Evolutionary conservation across 2,329 filamentous ascomycete genomes (phyloP), one percentile per base, ranked within the genome.

Genomic region (Monilinia fructicola): DNA sequence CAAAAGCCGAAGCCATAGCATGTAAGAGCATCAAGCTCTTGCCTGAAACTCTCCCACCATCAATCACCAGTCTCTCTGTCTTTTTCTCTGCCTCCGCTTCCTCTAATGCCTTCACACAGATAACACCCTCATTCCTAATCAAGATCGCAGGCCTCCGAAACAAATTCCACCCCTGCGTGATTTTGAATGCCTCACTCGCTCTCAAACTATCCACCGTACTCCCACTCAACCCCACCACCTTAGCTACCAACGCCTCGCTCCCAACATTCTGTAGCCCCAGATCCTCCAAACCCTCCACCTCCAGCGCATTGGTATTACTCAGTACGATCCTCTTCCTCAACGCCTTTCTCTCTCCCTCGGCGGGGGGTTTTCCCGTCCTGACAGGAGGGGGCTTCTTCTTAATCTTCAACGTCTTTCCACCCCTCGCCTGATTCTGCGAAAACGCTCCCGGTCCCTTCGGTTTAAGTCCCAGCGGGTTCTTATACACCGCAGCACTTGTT

Each of bases 301-400:
- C 86, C 48, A 97, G 81, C 60, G 95, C 95, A 79, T 97, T 98
- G 78, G 91, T 90, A 80, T 98, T 99, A 82, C 90, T 94, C 68
- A 99, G 87, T 68, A 96, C 88, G 74, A 99, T 91, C 72, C 91
- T 88, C 82, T 96, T 97, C 71, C 93, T 88, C 76, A 91, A 83
- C 38, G 91, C 91, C 80, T 93, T 96, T 71, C 93, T 87, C 82
- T 97, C 93, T 71, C 93, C 94, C 3, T 87, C 83, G 16, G 81
- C 81, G 26, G 90, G 90, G 21, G 87, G 83, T 78, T 84, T 85
- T 23, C 73, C 74, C 4, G 70, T 69, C 67, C 70, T 69, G 58
- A 69, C 67, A 63, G 67, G 55, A 12, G 67, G 64, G 9, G 68
- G 59, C 76, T 82, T 83, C 78, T 86, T 87, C 78, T 85, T 87